Evolutionary conservation across 1,284 basidiomycete genomes (phyloP), one percentile per base, ranked within the genome.

Genomic region (Athelia sp.): DNA sequence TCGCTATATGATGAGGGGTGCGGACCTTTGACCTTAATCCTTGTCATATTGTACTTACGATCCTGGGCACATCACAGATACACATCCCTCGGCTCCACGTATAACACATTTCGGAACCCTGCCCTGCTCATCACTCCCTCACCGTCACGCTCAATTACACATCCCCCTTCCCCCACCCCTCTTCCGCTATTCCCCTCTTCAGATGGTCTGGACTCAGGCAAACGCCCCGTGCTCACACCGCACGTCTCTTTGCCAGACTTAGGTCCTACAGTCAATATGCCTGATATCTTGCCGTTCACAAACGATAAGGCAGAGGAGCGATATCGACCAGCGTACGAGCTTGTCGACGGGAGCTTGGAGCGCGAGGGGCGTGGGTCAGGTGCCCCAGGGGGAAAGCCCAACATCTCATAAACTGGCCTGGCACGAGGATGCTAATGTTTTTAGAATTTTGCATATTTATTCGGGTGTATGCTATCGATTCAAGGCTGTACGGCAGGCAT

Each of bases 61-160:
- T 26, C 17, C 23, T 40, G 21, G 48, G 4, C 34, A 19, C 45
- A 6, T 15, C n/a, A 15, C 54, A 95, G 93, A 26, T 99, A 97
- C 67, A 99, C 97, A 0, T 97, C 93, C 2, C 79, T 99, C 14
- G 96, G 97, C 19, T 97, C 93, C 15, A 95, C 90, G 1, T 91
- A 84, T 68, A 98, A 98, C 69, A 98, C 97, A 0, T 86, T 85
- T 58, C 93, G 84, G 0, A 99, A 99, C 60, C 96, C 96, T 1
- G 79, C 88, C 0, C 77, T 97, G 4, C 73, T 76, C 21, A 69
- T 82, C 50, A 61, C 59, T 44, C 60, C 51, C 54, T 57, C 46
- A 47, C 58, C 44, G 36, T 51, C 32, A 24, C 43, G 51, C 19
- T 36, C 47, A 6, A 6, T n/a, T 21, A 40, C 36, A 40, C 36